These are phyloP conservation scores for thale cress (Arabidopsis thaliana) DNA, from an alignment of 345 rosid species.

Conservation along the genomic window TAIR10.1 NC_003074.8:5788001-5788500, in stretches of 20 bases:
- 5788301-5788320: conserved; percentile 4
- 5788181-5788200: conserved; percentile 77
- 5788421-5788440: not conserved
- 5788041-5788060: conserved; percentile 25
- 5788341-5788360: not conserved
- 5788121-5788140: conserved; percentile 91
- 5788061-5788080: not conserved
- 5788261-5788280: not conserved
- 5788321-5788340: not conserved
- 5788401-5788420: not conserved
- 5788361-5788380: not conserved
- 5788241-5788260: conserved; percentile 2
- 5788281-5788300: not conserved
- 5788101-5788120: conserved; percentile 6
- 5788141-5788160: conserved; percentile 98
- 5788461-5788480: conserved; percentile 4
- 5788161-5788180: conserved; percentile 99
- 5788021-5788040: conserved; percentile 56
- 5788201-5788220: conserved; percentile 33
- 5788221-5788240: conserved; percentile 8
- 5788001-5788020: conserved; percentile 90
- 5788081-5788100: conserved; percentile 7
- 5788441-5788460: not conserved
- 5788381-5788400: not conserved
- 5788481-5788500: conserved; percentile 12